phyloP scores from a whole-genome alignment of 208 protist genomes.

The Angomonas desouzai region DNA sequence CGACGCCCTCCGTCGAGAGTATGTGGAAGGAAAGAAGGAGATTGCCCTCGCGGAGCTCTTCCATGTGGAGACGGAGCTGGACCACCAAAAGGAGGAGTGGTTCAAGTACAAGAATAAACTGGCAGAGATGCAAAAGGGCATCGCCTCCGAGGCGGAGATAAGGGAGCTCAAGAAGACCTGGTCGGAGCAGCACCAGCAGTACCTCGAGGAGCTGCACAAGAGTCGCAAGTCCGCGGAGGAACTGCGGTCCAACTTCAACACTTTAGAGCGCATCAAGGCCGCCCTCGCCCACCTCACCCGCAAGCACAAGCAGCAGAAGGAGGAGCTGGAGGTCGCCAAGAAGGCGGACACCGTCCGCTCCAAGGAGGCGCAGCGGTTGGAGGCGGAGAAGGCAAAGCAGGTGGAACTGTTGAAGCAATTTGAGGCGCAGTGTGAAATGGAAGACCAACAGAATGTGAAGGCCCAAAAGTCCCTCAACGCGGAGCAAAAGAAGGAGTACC shows the following conservation, averaged over 20 bases:
- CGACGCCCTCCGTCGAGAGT: conserved; percentile 46
- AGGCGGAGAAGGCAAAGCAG: conserved; percentile 64
- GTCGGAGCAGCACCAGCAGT: conserved; percentile 64
- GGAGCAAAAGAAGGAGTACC: conserved; percentile 71
- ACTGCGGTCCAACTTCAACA: conserved; percentile 59
- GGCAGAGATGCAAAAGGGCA: conserved; percentile 56
- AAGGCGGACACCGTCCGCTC: conserved; percentile 55
- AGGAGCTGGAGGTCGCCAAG: conserved; percentile 39
- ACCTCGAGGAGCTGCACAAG: conserved; percentile 73
- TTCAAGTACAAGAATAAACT: conserved; percentile 49
- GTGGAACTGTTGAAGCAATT: conserved; percentile 48
- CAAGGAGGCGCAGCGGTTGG: conserved; percentile 54
- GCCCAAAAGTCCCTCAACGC: conserved; percentile 26
- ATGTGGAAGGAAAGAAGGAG: conserved; percentile 52
- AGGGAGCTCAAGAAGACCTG: conserved; percentile 80
- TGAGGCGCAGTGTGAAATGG: conserved; percentile 50
- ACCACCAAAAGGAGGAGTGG: conserved; percentile 65
- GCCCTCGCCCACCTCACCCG: conserved; percentile 58
- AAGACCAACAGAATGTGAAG: conserved; percentile 41
- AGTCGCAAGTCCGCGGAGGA: conserved; percentile 53
- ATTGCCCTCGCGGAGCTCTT: conserved; percentile 89
- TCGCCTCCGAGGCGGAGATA: conserved; percentile 59
- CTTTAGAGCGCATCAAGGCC: conserved; percentile 61
- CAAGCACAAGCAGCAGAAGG: conserved; percentile 56
- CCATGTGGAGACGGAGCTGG: conserved; percentile 76